phyloP scores from a whole-genome alignment of 352 stramenopile genomes.

The Pythium myriotylum region DNA sequence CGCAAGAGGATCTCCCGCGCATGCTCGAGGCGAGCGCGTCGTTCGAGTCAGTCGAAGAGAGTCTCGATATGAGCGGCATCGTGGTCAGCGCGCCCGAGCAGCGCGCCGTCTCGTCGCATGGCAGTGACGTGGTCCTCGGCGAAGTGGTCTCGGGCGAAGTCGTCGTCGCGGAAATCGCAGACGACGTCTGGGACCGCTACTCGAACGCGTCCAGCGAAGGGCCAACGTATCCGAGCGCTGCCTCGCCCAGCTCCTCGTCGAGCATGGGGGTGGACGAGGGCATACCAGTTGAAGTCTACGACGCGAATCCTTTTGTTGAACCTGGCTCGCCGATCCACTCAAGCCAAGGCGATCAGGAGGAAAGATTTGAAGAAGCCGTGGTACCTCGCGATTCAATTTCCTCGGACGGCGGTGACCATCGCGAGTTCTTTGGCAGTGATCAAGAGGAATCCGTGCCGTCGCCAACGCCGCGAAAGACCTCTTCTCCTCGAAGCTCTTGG shows the following conservation, averaged over 20 bases:
- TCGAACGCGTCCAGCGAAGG: constrained; percentile 31
- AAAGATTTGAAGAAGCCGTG: background rate
- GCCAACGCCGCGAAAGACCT: background rate
- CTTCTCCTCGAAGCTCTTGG: constrained; percentile 8
- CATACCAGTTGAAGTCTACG: constrained; percentile 1
- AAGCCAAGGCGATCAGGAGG: background rate
- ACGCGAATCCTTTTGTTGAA: constrained; percentile 21
- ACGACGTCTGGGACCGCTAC: constrained; percentile 30
- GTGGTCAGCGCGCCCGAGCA: background rate
- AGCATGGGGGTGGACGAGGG: constrained; percentile 15
- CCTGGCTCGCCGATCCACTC: constrained; percentile 18
- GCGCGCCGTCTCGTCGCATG: background rate
- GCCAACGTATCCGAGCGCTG: constrained; percentile 11
- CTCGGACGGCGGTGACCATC: constrained; percentile 7
- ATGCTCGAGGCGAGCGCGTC: constrained; percentile 3
- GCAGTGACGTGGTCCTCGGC: constrained; percentile 7
- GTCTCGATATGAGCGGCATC: constrained; percentile 2
- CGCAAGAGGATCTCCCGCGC: constrained; percentile 3
- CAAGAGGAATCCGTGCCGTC: background rate
- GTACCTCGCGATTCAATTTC: constrained; percentile 16
- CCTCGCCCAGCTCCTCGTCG: background rate
- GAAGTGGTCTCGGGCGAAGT: background rate
- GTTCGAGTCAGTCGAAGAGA: constrained; percentile 5
- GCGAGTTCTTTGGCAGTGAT: constrained; percentile 8
- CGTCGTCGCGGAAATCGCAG: background rate